These are phyloP conservation scores for Gracilaria caudata DNA, from an alignment of 23 red algal genomes.

Conservation along the genomic window DNA sequence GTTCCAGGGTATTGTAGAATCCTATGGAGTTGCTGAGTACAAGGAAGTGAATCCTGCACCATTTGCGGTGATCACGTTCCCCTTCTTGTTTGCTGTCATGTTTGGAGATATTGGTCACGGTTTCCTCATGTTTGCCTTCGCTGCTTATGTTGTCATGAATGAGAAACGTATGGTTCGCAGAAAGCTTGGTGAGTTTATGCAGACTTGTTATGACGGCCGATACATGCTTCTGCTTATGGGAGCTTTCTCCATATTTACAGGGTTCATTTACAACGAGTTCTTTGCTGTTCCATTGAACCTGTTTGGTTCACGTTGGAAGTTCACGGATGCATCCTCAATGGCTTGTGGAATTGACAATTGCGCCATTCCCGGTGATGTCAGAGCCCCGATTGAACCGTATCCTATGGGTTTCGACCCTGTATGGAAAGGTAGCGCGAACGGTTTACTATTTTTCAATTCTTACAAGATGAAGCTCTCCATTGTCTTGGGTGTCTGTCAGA, in stretches of 20 bases:
- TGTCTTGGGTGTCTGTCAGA: conserved; percentile 91
- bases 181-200: conserved; percentile 88
- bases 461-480: conserved; percentile 99
- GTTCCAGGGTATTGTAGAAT: conserved; percentile 94
- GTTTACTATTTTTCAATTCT: conserved; percentile 90
- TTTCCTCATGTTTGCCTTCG: conserved; percentile 87
- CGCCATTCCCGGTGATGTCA: conserved; percentile 53
- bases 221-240: conserved; percentile 97
- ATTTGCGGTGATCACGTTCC: conserved; percentile 90
- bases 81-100: conserved; percentile 98
- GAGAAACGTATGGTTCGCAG: conserved; percentile 77
- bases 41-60: conserved; percentile 96
- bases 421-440: conserved; percentile 84
- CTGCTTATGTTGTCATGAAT: conserved; percentile 69
- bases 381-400: conserved; percentile 77
- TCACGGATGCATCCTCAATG: conserved; percentile 62
- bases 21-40: conserved; percentile 92
- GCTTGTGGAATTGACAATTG: conserved; percentile 97
- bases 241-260: conserved; percentile 95
- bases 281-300: conserved; percentile 91
- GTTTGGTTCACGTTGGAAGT: conserved; percentile 88
- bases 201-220: conserved; percentile 90
- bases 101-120: conserved; percentile 99
- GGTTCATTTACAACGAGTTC: conserved; percentile 97
- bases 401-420: conserved; percentile 95